Percentiles rank a stretch among this genome's conserved stretches.
Evolutionary conservation across 192 early-diverging fungal genomes (phyloP).

Genomic region (Coemansia sp.): DNA sequence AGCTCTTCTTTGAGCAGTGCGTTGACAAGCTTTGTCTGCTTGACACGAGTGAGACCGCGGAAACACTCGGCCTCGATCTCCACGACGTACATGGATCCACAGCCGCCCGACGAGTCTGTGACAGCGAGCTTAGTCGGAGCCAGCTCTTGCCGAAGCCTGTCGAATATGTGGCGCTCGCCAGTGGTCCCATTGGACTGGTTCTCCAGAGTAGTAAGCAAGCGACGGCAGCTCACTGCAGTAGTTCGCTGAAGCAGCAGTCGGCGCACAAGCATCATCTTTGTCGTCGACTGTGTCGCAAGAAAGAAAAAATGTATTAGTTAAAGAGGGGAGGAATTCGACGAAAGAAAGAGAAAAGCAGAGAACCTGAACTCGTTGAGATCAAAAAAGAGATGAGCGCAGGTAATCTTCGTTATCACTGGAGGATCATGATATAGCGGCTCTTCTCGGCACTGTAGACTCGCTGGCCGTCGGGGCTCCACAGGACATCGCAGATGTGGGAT

Average conservation of each 20-base stretch:
- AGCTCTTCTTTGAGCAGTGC: constrained; percentile 87
- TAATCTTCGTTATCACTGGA: constrained; percentile 30
- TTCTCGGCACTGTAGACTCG: constrained; percentile 75
- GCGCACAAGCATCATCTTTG: constrained; percentile 3
- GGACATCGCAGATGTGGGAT: constrained; percentile 72
- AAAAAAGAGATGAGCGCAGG: not conserved
- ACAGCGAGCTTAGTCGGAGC: constrained; percentile 73
- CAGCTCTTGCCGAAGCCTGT: constrained; percentile 74
- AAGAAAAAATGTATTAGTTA: not conserved
- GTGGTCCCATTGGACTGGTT: constrained; percentile 19
- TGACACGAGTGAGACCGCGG: constrained; percentile 75
- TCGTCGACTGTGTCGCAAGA: not conserved
- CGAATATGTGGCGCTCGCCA: constrained; percentile 77
- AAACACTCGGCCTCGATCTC: constrained; percentile 82
- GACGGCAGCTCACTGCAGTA: not conserved
- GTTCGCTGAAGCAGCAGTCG: constrained; percentile 2
- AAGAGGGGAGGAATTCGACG: not conserved
- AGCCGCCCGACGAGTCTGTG: constrained; percentile 91
- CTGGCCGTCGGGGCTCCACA: constrained; percentile 66
- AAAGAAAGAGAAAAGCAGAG: not conserved
- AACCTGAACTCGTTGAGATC: not conserved
- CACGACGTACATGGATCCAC: constrained; percentile 97
- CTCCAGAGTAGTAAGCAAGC: constrained; percentile 4
- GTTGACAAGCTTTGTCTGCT: constrained; percentile 92
- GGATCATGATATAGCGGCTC: constrained; percentile 55